Evolutionary conservation across 2,329 filamentous ascomycete genomes (phyloP), one percentile per base, ranked within the genome.

Genomic region (Fusarium multiceps): DNA sequence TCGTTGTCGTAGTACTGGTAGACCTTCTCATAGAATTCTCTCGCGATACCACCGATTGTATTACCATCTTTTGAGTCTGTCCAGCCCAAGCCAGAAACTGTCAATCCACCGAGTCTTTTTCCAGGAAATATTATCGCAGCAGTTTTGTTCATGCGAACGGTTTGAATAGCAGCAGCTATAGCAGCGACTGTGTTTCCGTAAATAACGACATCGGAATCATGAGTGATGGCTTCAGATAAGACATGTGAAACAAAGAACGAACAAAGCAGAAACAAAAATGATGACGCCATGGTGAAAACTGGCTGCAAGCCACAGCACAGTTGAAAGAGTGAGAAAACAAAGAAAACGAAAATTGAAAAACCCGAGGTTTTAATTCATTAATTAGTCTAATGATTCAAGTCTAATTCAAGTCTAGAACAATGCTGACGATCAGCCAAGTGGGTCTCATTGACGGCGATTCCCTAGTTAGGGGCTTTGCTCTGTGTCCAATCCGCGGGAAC

Each of bases 111-210:
- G 6, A 71, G 55, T 27, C 40, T 57, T 4, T 42, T 30, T 21
- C 65, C 66, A 4, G 61, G 68, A 16, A 66, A 66, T 11, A 71
- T 32, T 6, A 71, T 27, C 1, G 69, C 53, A 2, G 64, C 69
- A 2, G 65, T 66, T 27, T 50, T 72, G 16, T 71, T 63, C 69
- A 71, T 72, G 4, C 69, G 69, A 12, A 46, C 41, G 2, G 69
- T 70, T 20, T 72, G 69, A 4, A 72, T 57, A 7, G 69, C 69
- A 11, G 69, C 69, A 16, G 69, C 55, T 8, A 72, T 18, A 1
- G 66, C 69, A 16, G 69, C 69, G 7, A 72, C 69, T 4, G 69
- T 72, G 25, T 72, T 72, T 9, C 69, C 69, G 12, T 72, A 72
- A 23, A 72, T 60, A 25, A 72, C 43, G 6, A 72, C 55, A 25